phyloP scores from a whole-genome alignment of 176 grass and related monocot species.

The Phoenix dactylifera region DNA sequence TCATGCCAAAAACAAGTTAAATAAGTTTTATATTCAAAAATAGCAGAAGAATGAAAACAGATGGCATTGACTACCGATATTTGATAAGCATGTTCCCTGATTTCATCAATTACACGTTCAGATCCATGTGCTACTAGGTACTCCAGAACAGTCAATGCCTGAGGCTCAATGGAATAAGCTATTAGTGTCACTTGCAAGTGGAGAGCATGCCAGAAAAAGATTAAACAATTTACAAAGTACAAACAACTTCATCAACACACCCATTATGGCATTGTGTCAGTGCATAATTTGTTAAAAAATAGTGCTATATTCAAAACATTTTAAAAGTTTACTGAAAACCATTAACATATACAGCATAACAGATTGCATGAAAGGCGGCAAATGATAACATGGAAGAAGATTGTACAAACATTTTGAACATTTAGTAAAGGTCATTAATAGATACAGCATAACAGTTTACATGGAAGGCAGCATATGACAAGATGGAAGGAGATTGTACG shows the following conservation, averaged over 20 bases:
- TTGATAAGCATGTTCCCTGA: constrained; percentile 88
- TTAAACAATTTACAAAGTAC: too few relatives aligned
- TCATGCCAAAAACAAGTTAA: background rate
- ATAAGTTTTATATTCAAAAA: background rate
- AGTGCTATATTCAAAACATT: too few relatives aligned
- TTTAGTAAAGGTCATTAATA: too few relatives aligned
- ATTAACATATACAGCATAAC: too few relatives aligned
- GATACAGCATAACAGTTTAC: too few relatives aligned
- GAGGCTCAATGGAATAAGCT: constrained; percentile 2
- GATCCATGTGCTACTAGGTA: constrained; percentile 88
- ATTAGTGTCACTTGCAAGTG: too few relatives aligned
- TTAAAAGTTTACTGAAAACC: too few relatives aligned
- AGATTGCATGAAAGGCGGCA: too few relatives aligned
- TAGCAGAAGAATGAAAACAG: background rate
- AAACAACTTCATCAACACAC: too few relatives aligned
- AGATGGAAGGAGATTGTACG: background rate
- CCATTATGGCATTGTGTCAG: too few relatives aligned
- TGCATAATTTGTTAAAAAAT: too few relatives aligned
- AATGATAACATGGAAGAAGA: background rate
- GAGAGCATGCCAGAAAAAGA: too few relatives aligned
- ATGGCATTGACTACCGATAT: constrained; percentile 53
- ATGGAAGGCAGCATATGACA: background rate
- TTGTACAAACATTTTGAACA: background rate
- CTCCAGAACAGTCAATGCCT: constrained; percentile 90
- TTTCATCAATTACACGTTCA: constrained; percentile 94